Evolutionary conservation across 73 alveolate genomes (phyloP).

Genomic region (Paramecium octaurelia): DNA sequence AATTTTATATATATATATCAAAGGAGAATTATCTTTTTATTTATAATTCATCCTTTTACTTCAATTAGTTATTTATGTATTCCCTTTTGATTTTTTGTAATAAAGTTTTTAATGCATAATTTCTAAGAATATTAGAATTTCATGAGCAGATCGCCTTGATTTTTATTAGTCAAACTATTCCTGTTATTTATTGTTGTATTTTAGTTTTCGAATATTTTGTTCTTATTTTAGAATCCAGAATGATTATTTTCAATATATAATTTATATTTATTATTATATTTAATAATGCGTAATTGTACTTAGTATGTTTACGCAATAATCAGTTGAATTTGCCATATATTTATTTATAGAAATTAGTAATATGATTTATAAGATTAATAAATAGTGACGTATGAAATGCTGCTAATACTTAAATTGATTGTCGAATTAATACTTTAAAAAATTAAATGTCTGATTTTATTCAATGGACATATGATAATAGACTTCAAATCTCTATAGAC

Average conservation of each 20-base stretch:
- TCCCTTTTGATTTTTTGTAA: neutral
- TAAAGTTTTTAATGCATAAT: no score
- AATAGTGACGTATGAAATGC: neutral
- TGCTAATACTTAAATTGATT: neutral
- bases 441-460: constrained; percentile 4
- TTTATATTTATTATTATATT: neutral
- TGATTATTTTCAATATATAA: neutral
- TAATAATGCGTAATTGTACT: neutral
- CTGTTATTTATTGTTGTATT: no score
- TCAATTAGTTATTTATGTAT: no score
- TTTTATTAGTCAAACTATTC: no score
- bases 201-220: neutral
- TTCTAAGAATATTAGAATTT: no score
- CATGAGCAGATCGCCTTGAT: no score
- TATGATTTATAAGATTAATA: neutral
- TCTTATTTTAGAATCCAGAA: neutral
- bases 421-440: neutral
- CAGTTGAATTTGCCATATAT: neutral
- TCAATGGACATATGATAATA: neutral
- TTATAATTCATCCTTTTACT: no score
- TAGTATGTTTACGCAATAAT: neutral
- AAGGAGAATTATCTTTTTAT: no score
- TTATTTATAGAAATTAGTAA: neutral
- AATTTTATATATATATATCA: no score
- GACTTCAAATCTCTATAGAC: neutral